Base-by-base conservation (phyloP, 1,139 yeast genomes). In the Candida tetrigidarum region DNA sequence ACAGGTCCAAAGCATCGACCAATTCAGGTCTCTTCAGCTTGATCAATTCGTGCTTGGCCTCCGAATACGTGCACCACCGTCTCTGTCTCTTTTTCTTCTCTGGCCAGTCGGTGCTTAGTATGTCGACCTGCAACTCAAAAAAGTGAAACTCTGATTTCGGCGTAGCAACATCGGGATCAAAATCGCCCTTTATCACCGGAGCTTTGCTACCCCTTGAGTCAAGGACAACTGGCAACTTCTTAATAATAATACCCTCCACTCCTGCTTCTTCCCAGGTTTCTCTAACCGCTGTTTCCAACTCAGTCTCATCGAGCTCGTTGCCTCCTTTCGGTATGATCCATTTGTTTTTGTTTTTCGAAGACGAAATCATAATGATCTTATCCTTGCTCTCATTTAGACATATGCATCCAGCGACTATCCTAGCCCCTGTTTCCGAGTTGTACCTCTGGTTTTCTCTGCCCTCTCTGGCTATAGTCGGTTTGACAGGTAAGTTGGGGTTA, bases 181-280 rank as follows among this genome's bases (percentile, higher is more conserved):
- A 74, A 5, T 73, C 81, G 20, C 70, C 68, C 37, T 64, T 66
- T 63, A 70, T 46, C 6, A 70, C 60, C 2, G 88, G 86, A 3
- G 81, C 78, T 62, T 83, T 80, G 32, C 78, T 72, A 7, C 90
- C 90, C 47, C 96, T 64, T 56, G 77, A 71, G 58, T 90, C 97
- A 43, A 76, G 77, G 20, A 88, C 84, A 1, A 78, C 70, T 0
- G 93, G 96, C 37, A 92, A 66, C 48, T 73, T 74, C 39, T 59
- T 55, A 2, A 71, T 55, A 11, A 90, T 74, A 14, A 63, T 68
- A 4, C 97, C 96, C 35, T 78, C 78, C 23, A 86, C 88, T 0
- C 99, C 99, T 0, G 96, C 96, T 64, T 93, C 99, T 64, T 93
- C 99, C 99, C 99, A 93, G 0, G 96, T 88, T 62, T 93, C 99